Base-by-base conservation (phyloP, 2,329 filamentous ascomycete species). In the Diaporthe batatas region DNA sequence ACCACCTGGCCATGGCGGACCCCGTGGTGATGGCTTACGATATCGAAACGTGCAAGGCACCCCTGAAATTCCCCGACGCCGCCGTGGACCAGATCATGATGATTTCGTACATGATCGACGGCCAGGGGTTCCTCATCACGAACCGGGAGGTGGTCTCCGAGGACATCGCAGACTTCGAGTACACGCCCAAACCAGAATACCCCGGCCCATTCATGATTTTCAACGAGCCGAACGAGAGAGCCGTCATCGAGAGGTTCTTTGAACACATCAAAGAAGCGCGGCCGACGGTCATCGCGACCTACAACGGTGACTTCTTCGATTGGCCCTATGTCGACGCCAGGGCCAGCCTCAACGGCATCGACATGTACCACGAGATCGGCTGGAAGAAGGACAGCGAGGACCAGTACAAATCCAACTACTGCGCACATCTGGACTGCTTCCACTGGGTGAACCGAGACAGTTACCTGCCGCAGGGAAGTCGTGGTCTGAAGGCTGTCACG, bases 241-340 rank as follows among this genome's bases (percentile, higher is more conserved):
- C 88, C 0, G 81, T 97, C 2, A 86, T 99, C 29, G 96, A 98
- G 80, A 89, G 96, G 21, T 99, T 99, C 84, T 98, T 99, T 79
- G 87, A 94, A 53, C 96, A 98, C 81, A 93, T 99, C 82, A 98
- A 99, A 79, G 94, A 98, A 81, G 94, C 95, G 0, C 91, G 93
- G 73, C 96, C 96, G 0, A 98, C 95, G 0, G 96, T 99, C 72
- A 99, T 99, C 81, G 96, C 97, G 47, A 99, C 96, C n/a, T 99
- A 99, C 88, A 99, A 99, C 94, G 96, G 96, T 85, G 96, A 99
- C 86, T 99, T 99, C 82, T 99, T 99, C 91, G 96, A 99, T 92
- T 99, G 96, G 96, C 96, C 96, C 0, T 99, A 97, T 80, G 95
- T 99, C 32, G 96, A 99, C 85, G 91, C 96, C 57, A 89, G 96